phyloP scores from a whole-genome alignment of 2,329 filamentous ascomycete genomes.

The Chalaropsis ovoidea region DNA sequence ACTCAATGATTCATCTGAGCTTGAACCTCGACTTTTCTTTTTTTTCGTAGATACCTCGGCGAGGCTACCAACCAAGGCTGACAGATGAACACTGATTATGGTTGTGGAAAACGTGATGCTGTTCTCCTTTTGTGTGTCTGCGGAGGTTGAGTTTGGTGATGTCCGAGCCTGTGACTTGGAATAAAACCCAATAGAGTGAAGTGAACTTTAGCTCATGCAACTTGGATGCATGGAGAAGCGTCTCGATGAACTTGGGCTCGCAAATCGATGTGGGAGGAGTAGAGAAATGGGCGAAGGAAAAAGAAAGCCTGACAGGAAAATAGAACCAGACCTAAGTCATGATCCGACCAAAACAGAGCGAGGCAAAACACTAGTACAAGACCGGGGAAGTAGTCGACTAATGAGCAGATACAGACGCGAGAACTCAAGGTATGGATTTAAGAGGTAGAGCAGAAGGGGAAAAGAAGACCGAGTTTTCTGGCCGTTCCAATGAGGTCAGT shows the following conservation, averaged over 20 bases:
- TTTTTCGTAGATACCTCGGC: neutral
- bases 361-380: conserved; percentile 15
- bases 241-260: neutral
- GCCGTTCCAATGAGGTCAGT: neutral
- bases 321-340: neutral
- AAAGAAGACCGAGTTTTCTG: neutral
- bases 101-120: too few species aligned
- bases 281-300: neutral
- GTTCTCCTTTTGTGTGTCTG: neutral
- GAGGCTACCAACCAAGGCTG: neutral
- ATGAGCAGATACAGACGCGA: neutral
- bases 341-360: neutral
- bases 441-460: neutral
- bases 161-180: neutral
- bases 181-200: conserved; percentile 10
- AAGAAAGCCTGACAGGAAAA: neutral
- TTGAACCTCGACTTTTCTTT: neutral
- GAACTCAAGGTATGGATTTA: neutral
- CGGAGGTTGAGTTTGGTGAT: neutral
- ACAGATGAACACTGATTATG: neutral
- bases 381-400: neutral
- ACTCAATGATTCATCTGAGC: neutral
- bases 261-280: neutral
- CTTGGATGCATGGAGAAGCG: neutral
- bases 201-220: neutral